These are phyloP conservation scores for Neolentinus lepideus DNA, from an alignment of 1,284 basidiomycete species.

Conservation along the genomic window DNA sequence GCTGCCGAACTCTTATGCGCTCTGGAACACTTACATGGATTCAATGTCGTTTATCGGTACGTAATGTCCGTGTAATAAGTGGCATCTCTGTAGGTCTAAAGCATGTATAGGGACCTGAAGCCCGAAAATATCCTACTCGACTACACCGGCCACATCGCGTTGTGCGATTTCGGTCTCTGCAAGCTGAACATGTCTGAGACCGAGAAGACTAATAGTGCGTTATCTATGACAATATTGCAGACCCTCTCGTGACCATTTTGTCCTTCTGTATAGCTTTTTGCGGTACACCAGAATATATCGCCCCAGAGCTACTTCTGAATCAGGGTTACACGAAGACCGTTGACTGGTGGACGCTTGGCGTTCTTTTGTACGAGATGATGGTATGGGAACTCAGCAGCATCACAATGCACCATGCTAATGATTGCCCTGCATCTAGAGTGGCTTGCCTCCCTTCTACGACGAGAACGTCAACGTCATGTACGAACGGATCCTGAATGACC, in stretches of 20 bases:
- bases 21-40: constrained; percentile 93
- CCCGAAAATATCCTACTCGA: constrained; percentile 97
- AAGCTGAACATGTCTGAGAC: constrained; percentile 99
- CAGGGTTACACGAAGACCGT: constrained; percentile 99
- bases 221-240: constrained; percentile 1
- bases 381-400: constrained; percentile 28
- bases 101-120: constrained; percentile 74
- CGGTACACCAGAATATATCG: constrained; percentile 98
- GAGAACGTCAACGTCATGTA: constrained; percentile 99
- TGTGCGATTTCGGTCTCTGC: constrained; percentile 99
- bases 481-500: constrained; percentile 93
- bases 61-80: constrained; percentile 10
- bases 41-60: constrained; percentile 97
- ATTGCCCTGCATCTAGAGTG: constrained; percentile 50
- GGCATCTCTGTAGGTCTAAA: constrained; percentile 1
- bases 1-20: constrained; percentile 94
- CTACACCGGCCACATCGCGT: constrained; percentile 95
- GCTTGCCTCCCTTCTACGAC: constrained; percentile 97
- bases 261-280: constrained; percentile 74
- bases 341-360: constrained; percentile 99
- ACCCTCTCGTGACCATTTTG: constrained; percentile 6
- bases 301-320: constrained; percentile 91
- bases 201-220: constrained; percentile 94
- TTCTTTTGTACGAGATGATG: constrained; percentile 98
- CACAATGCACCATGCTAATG: neutral